phyloP scores from a whole-genome alignment of 2,329 filamentous ascomycete species.

The Zalaria sp. region DNA sequence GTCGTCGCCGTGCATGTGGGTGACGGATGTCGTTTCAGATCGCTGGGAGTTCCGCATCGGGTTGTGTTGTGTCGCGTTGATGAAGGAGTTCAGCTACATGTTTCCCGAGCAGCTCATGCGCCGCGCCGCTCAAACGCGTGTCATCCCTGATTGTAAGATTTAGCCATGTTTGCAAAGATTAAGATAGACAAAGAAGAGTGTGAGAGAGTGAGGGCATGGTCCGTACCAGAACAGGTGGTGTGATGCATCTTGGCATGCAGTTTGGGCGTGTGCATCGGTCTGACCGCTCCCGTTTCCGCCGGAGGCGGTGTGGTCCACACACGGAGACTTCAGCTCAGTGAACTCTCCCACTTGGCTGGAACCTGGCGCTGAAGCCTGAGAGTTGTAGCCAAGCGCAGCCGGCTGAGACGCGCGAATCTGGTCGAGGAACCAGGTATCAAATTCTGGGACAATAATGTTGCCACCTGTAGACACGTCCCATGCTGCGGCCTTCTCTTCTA shows the following conservation, averaged over 20 bases:
- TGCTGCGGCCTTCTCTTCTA: background rate
- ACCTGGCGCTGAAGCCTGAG: background rate
- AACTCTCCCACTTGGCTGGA: background rate
- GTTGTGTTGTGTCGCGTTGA: background rate
- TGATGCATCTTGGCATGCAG: constrained; percentile 1
- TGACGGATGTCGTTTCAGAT: too few relatives aligned
- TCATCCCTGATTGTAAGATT: constrained; percentile 1
- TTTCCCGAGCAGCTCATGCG: constrained; percentile 4
- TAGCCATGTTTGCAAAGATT: background rate
- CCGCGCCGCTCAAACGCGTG: constrained; percentile 7
- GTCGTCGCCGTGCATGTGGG: too few relatives aligned
- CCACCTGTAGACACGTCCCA: background rate
- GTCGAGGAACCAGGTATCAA: constrained; percentile 4
- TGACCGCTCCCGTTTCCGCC: background rate
- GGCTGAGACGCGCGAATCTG: constrained; percentile 14
- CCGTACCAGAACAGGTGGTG: constrained; percentile 6
- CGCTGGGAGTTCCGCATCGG: too few relatives aligned
- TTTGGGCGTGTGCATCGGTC: constrained; percentile 1
- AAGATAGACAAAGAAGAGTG: constrained; percentile 2
- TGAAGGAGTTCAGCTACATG: constrained; percentile 1
- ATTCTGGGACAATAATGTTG: constrained; percentile 4
- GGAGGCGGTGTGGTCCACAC: constrained; percentile 4
- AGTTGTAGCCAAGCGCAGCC: constrained; percentile 14
- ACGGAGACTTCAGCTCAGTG: constrained; percentile 1
- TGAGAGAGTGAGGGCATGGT: background rate